Percentiles rank a stretch among this genome's conserved stretches.
phyloP scores from a whole-genome alignment of 2,329 filamentous ascomycete species.

The Cryoendolithus antarcticus region DNA sequence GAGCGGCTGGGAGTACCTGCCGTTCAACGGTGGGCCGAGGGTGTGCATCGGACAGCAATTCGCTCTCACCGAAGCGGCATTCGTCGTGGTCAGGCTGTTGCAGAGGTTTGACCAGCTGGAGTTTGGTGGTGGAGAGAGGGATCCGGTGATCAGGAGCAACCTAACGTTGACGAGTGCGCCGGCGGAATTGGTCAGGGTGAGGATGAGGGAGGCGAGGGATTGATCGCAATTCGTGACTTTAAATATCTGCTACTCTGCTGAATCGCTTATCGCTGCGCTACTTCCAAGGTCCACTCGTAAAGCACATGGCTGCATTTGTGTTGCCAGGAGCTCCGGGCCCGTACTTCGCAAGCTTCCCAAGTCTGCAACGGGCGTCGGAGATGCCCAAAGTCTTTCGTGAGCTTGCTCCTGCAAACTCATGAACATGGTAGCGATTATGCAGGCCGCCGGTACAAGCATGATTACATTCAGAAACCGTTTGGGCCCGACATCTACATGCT shows the following conservation, averaged over 20 bases:
- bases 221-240: background rate
- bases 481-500: too few relatives aligned
- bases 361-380: too few relatives aligned
- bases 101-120: conserved; percentile 21
- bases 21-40: conserved; percentile 31
- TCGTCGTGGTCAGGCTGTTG: conserved; percentile 19
- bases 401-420: too few relatives aligned
- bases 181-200: conserved; percentile 13
- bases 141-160: conserved; percentile 11
- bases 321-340: too few relatives aligned
- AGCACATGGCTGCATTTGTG: too few relatives aligned
- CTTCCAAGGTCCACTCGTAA: too few relatives aligned
- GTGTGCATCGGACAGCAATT: conserved; percentile 78
- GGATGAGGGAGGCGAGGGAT: conserved; percentile 13
- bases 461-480: too few relatives aligned
- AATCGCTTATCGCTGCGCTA: too few relatives aligned
- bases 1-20: conserved; percentile 24
- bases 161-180: conserved; percentile 21
- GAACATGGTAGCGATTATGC: too few relatives aligned
- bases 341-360: too few relatives aligned
- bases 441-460: too few relatives aligned
- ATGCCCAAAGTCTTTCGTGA: too few relatives aligned
- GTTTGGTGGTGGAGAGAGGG: conserved; percentile 10
- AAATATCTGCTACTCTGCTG: background rate
- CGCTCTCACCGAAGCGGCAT: conserved; percentile 35